Percentiles rank a stretch among this genome's conserved stretches.
Conservation (phyloP, 1,139 yeast genomes). For the Yueomyces sp. region DNA sequence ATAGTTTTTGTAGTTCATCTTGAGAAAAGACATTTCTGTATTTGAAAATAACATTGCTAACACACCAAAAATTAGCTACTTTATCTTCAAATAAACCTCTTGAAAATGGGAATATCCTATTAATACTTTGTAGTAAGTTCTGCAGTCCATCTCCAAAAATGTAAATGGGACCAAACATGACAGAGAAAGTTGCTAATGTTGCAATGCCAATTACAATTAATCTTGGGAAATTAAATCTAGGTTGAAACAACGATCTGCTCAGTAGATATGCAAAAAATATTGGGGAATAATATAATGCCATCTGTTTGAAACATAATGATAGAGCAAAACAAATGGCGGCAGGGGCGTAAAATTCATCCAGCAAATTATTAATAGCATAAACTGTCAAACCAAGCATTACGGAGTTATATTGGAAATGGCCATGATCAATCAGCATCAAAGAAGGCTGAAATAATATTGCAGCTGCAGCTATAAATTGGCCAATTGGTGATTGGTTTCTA, state of each 20-base stretch:
- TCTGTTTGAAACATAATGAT: slow-evolving; percentile 79
- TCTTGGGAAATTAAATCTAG: slow-evolving; percentile 33
- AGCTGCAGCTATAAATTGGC: slow-evolving; percentile 64
- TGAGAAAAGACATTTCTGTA: slow-evolving; percentile 44
- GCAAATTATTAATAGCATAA: slow-evolving; percentile 50
- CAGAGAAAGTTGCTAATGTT: slow-evolving; percentile 42
- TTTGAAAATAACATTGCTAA: slow-evolving; percentile 65
- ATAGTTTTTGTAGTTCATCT: slow-evolving; percentile 47
- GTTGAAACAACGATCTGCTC: slow-evolving; percentile 24
- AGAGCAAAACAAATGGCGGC: slow-evolving; percentile 75
- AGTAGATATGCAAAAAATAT: slow-evolving; percentile 58
- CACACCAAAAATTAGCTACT: slow-evolving; percentile 96
- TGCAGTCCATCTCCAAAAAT: slow-evolving; percentile 25
- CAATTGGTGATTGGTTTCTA: slow-evolving; percentile 43
- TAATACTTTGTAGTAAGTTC: slow-evolving; percentile 32
- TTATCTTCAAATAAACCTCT: slow-evolving; percentile 97
- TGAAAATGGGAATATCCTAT: slow-evolving; percentile 79
- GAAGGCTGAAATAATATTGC: slow-evolving; percentile 73
- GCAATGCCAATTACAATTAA: slow-evolving; percentile 50
- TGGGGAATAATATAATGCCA: slow-evolving; percentile 91
- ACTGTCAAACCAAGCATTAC: slow-evolving; percentile 86
- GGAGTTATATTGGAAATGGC: slow-evolving; percentile 90
- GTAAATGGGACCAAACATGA: slow-evolving; percentile 52
- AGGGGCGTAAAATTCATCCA: slow-evolving; percentile 47
- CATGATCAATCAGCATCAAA: slow-evolving; percentile 80